These are phyloP conservation scores for Scolecobasidium constrictum DNA, from an alignment of 2,329 filamentous ascomycete genomes.

Conservation along the genomic window DNA sequence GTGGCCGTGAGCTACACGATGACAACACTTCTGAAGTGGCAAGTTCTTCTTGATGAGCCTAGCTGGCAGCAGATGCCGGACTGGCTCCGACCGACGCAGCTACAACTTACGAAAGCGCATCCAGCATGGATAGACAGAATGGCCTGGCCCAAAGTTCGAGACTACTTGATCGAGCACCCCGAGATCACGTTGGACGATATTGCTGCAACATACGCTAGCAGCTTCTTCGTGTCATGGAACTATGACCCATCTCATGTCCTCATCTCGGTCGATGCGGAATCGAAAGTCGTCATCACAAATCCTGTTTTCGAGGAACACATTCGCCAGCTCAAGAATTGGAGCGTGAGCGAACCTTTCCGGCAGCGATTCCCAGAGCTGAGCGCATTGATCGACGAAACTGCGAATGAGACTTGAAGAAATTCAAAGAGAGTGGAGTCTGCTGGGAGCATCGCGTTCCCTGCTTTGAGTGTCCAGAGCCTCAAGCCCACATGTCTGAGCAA, in stretches of 20 bases:
- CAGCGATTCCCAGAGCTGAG: conserved; percentile 16
- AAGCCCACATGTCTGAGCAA: too few relatives aligned
- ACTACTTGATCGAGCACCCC: conserved; percentile 16
- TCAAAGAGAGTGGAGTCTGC: too few relatives aligned
- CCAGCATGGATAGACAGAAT: conserved; percentile 18
- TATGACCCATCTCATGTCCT: conserved; percentile 17
- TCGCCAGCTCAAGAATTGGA: conserved; percentile 17
- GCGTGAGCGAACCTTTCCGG: conserved; percentile 13
- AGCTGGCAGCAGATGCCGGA: conserved; percentile 16
- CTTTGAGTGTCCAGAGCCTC: too few relatives aligned
- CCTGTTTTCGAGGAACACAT: conserved; percentile 19
- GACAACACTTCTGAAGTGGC: conserved; percentile 15
- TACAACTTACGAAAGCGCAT: conserved; percentile 15
- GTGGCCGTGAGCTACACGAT: conserved; percentile 18
- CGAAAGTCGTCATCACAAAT: conserved; percentile 15
- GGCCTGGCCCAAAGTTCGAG: conserved; percentile 15
- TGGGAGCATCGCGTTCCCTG: too few relatives aligned
- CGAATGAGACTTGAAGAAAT: not conserved
- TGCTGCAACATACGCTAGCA: conserved; percentile 15
- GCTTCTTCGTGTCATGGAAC: conserved; percentile 15
- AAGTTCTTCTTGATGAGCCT: conserved; percentile 14
- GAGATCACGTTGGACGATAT: conserved; percentile 17
- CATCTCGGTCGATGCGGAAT: conserved; percentile 4
- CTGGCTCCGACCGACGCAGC: conserved; percentile 15
- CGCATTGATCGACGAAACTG: conserved; percentile 13